Evolutionary conservation across 495 filamentous ascomycete genomes (phyloP), one percentile per base, ranked within the genome.

Genomic region (Penicillium parvum): DNA sequence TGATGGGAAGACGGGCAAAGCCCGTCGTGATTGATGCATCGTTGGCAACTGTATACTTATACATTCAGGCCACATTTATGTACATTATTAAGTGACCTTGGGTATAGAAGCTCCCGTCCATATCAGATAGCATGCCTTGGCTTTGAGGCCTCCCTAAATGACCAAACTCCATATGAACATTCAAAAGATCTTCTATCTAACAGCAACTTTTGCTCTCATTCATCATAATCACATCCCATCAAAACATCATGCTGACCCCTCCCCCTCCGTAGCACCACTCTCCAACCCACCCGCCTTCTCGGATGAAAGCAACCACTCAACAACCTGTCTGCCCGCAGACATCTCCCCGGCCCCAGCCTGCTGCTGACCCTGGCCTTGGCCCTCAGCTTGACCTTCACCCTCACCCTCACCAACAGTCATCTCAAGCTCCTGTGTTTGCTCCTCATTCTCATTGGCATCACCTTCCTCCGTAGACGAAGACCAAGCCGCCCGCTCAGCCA

Each of bases 401-500:
- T 57, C 40, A 5, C 30, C 43, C 35, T 52, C 60, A 3, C 56
- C 60, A 57, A 58, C 41, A 21, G 53, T 55, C 43, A 57, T 50
- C 51, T 65, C 61, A 20, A 52, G 58, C 44, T 61, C 60, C 41
- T 66, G 51, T 7, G 27, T 49, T 33, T 52, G 37, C 8, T 45
- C 43, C 19, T 55, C 56, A 27, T 47, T 48, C 28, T 42, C 48
- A 34, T 41, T 47, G 4, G 27, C 45, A 15, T 48, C 40, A 30
- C 34, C 57, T n/a, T 52, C 53, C 29, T 61, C 53, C 12, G 50
- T 57, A 37, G 54, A 45, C 27, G 54, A 48, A 33, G 49, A 50
- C 69, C 69, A 73, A 29, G 68, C 68, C 19, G 65, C 81, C 36
- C 84, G 69, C 65, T 90, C 85, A 3, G 91, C 91, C 53, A 95